A percentile compares a stretch with the other conserved stretches of the same genome.
Evolutionary conservation across 371 early-diverging fungal species (phyloP).

Genomic region (Apophysomyces elegans): DNA sequence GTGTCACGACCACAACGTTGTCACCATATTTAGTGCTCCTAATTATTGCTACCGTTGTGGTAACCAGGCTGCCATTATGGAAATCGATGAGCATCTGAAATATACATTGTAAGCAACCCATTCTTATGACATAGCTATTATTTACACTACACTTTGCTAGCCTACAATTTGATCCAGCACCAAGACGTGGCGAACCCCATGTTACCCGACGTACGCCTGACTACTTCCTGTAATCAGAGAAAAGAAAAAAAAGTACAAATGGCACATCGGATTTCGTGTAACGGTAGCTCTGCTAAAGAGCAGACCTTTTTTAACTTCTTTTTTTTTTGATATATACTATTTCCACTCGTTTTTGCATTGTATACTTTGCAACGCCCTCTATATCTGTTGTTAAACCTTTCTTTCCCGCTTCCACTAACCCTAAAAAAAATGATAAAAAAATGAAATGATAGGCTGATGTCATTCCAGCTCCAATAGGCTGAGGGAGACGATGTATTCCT

Average conservation of each 20-base stretch:
- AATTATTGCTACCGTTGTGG: slow-evolving; percentile 99
- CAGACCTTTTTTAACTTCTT: not conserved
- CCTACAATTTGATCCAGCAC: slow-evolving; percentile 99
- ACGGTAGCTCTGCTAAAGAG: not conserved
- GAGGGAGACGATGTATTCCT: too few species aligned
- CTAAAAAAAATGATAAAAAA: too few species aligned
- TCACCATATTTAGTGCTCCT: slow-evolving; percentile 99
- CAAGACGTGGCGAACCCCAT: slow-evolving; percentile 97
- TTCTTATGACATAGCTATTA: not conserved
- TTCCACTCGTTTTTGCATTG: too few species aligned
- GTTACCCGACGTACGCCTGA: slow-evolving; percentile 98
- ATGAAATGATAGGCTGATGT: too few species aligned
- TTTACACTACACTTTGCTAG: slow-evolving; percentile 40
- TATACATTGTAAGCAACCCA: slow-evolving; percentile 82
- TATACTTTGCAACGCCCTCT: too few species aligned
- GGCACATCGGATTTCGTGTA: not conserved
- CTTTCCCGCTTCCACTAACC: too few species aligned
- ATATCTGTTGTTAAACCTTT: too few species aligned
- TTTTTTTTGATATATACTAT: slow-evolving; percentile 1
- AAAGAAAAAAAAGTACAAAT: slow-evolving; percentile 1
- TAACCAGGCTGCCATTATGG: slow-evolving; percentile 98
- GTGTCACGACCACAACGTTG: slow-evolving; percentile 97
- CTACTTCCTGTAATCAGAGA: slow-evolving; percentile 87
- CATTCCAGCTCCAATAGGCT: too few species aligned
- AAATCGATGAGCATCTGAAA: slow-evolving; percentile 92